These are phyloP conservation scores for Volvox carteri DNA, from an alignment of 163 green algal genomes.

Conservation along the genomic window DNA sequence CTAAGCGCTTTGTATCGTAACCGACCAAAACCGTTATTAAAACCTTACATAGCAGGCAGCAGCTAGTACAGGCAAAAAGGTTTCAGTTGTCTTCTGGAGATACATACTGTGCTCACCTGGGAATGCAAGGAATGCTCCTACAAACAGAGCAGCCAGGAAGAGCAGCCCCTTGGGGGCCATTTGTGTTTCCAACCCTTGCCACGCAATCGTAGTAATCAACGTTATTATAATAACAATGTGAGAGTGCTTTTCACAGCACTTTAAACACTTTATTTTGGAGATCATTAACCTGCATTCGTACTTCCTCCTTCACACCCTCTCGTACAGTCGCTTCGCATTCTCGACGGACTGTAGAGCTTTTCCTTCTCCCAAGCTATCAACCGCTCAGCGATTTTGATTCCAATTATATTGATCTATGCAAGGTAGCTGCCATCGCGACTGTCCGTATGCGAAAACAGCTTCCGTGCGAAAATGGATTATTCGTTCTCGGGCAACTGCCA, in stretches of 20 bases:
- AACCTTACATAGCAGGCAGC: not conserved
- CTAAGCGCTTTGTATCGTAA: not conserved
- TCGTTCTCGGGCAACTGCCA: too few species aligned
- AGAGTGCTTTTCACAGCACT: not conserved
- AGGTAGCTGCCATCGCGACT: too few species aligned
- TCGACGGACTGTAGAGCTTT: too few species aligned
- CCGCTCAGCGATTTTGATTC: too few species aligned
- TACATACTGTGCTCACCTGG: not conserved
- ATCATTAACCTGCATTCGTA: not conserved
- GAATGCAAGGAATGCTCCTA: not conserved
- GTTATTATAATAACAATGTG: not conserved
- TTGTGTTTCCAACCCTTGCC: not conserved
- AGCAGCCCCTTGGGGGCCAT: not conserved
- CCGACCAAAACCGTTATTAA: not conserved
- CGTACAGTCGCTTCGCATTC: constrained; percentile 19
- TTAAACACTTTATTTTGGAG: not conserved
- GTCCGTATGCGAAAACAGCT: too few species aligned
- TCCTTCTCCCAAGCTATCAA: too few species aligned
- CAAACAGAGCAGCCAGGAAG: constrained; percentile 9
- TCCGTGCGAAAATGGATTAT: too few species aligned
- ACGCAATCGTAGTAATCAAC: not conserved
- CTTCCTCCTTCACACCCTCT: not conserved
- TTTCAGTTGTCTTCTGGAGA: not conserved
- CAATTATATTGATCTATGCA: too few species aligned
- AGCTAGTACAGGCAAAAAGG: not conserved